phyloP scores from a whole-genome alignment of 2,329 filamentous ascomycete species.

The Simplicillium aogashimaense region DNA sequence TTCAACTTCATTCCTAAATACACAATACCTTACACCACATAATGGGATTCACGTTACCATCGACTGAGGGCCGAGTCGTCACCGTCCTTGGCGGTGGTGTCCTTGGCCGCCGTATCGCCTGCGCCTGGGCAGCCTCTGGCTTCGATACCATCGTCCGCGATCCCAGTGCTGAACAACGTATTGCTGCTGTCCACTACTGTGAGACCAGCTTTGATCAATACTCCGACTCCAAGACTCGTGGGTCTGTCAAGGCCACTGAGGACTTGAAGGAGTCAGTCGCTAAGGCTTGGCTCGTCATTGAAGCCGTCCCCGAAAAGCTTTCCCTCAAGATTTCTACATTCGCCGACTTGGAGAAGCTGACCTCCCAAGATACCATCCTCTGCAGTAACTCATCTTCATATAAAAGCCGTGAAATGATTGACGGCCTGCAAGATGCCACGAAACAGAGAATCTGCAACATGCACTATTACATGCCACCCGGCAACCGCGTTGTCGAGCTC shows the following conservation, averaged over 20 bases:
- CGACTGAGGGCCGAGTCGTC: conserved; percentile 18
- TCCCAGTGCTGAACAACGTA: conserved; percentile 23
- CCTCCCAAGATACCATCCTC: conserved; percentile 35
- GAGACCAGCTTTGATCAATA: conserved; percentile 21
- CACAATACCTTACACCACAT: neutral
- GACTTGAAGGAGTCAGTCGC: conserved; percentile 27
- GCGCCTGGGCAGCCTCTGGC: conserved; percentile 29
- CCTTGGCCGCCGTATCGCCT: conserved; percentile 29
- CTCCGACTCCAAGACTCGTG: conserved; percentile 13
- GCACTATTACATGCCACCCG: conserved; percentile 40
- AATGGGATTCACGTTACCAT: conserved; percentile 12
- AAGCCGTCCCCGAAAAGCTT: conserved; percentile 40
- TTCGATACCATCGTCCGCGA: conserved; percentile 32
- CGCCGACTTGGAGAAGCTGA: conserved; percentile 30
- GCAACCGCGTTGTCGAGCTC: conserved; percentile 36
- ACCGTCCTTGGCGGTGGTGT: conserved; percentile 30
- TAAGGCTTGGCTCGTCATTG: conserved; percentile 42
- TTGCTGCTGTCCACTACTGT: conserved; percentile 27
- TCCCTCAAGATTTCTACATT: conserved; percentile 37
- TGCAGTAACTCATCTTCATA: conserved; percentile 42
- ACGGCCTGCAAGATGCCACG: conserved; percentile 23
- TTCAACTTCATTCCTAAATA: neutral
- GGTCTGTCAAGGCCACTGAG: conserved; percentile 20
- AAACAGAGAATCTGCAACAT: conserved; percentile 34
- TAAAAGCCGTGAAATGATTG: conserved; percentile 37